phyloP scores from a whole-genome alignment of 2,329 filamentous ascomycete species.

The Harringtonia lauricola region DNA sequence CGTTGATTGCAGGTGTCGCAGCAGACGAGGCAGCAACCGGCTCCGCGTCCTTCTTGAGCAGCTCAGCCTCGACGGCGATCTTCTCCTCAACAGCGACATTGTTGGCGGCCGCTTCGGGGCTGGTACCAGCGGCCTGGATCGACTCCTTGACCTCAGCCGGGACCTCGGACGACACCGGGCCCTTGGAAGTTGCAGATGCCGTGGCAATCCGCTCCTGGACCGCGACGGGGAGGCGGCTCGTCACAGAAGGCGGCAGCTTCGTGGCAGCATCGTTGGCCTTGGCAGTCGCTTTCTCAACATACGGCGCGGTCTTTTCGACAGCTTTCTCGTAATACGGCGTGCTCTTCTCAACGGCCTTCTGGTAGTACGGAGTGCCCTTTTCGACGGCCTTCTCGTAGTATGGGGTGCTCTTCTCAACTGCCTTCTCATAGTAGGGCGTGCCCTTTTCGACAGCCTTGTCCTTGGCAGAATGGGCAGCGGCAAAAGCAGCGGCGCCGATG shows the following conservation, averaged over 20 bases:
- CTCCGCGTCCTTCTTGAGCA: constrained; percentile 47
- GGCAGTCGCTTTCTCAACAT: background rate
- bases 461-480: constrained; percentile 22
- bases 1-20: constrained; percentile 21
- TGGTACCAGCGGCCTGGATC: constrained; percentile 43
- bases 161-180: constrained; percentile 35
- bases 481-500: constrained; percentile 16
- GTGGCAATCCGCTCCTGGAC: constrained; percentile 36
- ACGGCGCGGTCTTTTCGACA: background rate
- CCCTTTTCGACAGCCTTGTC: constrained; percentile 23
- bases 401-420: too few species aligned
- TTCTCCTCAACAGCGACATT: constrained; percentile 63
- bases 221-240: constrained; percentile 36
- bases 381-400: too few species aligned
- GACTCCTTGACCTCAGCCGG: constrained; percentile 47
- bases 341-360: too few species aligned
- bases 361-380: too few species aligned
- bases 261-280: constrained; percentile 20
- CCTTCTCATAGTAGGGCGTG: background rate
- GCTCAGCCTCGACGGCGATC: constrained; percentile 60
- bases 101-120: constrained; percentile 62
- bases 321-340: too few species aligned
- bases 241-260: constrained; percentile 41
- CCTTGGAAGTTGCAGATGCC: constrained; percentile 27
- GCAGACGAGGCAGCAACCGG: constrained; percentile 8